Base-by-base conservation (phyloP, 768 basidiomycete species). In the Suillus cothurnatus region DNA sequence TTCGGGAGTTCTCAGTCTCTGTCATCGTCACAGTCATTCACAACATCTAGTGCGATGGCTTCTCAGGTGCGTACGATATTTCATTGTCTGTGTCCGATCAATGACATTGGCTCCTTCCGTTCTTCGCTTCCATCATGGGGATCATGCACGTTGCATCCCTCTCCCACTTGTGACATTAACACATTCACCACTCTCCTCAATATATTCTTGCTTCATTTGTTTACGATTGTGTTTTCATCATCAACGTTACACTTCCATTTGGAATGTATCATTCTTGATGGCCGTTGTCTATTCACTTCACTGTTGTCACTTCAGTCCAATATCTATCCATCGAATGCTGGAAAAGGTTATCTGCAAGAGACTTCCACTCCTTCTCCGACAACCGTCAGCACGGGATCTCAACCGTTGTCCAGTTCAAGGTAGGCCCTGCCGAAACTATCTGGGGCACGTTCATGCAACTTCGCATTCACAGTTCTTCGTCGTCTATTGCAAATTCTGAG, bases 321-420 rank as follows among this genome's bases (percentile, higher is more conserved):
- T 28, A 21, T 7, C 6, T 41, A 59, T 41, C 58, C 38, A 8
- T 59, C 58, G 9, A 12, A 59, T 21, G 39, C 26, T 59, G 58
- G 19, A 41, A 59, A 59, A 14, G 58, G 39, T 41, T 59, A 59
- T 59, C 11, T 59, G 19, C 39, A 31, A 59, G 19, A 41, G 28
- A 28, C 58, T 19, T 4, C 2, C 9, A 58, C 57, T 26, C 28
- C 28, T 9, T 23, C 57, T 26, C 19, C 39, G 23, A 26, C 23
- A 7, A 6, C 28, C 2, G 28, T 19, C 26, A 28, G 11, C 19
- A 28, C 6, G 28, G 58, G 19, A 31, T 41, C 58, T 12, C 28
- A 23, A 12, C 39, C 11, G 17, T 11, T 26, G 23, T 17, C 23
- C 23, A 38, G 23, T 19, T 19, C 36, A 12, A 41, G 58, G 58